Evolutionary conservation across 306 rosid genomes (phyloP), one percentile per base, ranked within the genome.

Genomic region (Cicer arietinum): DNA sequence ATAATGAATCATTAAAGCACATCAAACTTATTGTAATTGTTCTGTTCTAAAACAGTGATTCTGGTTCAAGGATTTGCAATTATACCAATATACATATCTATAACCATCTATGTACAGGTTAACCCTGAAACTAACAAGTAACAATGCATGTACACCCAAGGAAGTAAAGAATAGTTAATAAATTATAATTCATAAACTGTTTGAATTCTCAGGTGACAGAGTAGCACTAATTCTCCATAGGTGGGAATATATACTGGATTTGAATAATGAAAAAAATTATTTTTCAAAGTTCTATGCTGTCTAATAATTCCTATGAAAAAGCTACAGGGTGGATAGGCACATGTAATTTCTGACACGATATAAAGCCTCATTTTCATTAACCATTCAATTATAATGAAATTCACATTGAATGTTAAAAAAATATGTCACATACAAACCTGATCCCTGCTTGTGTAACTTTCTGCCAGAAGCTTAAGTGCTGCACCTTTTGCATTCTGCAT

Each of bases 401-500:
- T 66, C 72, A 79, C 16, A 50, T 17, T 42, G 17, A 37, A 18
- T 58, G 67, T 7, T 18, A 56, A 56, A 78, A 69, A 70, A 71
- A 80, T 11, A 13, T 30, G 67, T 14, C 66, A 17, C 80, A 54
- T 53, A 46, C 67, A 80, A 72, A 91, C 98, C 97, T 91, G 97
- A 83, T 94, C 96, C 85, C 98, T 86, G 92, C 97, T 94, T 60
- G 98, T 94, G 77, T 94, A 94, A 77, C 98, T 94, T 80, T 94
- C 98, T 18, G 98, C 98, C 52, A 94, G 88, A 85, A 91, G 84
- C 85, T 94, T 94, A 25, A 90, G 96, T n/a, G 97, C 97, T 6
- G 96, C 98, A 79, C 98, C 98, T 83, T 94, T 91, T 60, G 98
- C 98, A 89, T 94, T 94, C 83, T 94, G 97, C 98, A 94, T 94